Evolutionary conservation across 805 yeast genomes (phyloP).

Genomic region (baker's yeast (Saccharomyces cerevisiae)): DNA sequence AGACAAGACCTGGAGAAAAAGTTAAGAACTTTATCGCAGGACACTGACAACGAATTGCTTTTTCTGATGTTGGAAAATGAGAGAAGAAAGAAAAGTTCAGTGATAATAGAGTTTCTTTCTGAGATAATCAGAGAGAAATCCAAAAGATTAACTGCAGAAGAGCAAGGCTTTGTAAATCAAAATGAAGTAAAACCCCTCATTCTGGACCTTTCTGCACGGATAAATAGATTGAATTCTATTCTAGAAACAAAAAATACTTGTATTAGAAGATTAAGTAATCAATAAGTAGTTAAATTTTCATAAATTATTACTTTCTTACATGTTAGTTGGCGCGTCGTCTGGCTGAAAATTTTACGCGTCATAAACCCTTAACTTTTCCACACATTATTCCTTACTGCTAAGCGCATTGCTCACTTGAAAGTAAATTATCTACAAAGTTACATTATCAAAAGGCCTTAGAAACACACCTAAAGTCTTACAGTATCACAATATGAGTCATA

Average conservation of each 20-base stretch:
- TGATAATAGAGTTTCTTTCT: slow-evolving; percentile 42
- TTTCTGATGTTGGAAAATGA: slow-evolving; percentile 16
- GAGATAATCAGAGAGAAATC: slow-evolving; percentile 51
- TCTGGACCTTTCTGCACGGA: slow-evolving; percentile 45
- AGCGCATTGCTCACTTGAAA: background rate
- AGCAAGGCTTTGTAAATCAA: slow-evolving; percentile 46
- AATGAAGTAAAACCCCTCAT: slow-evolving; percentile 41
- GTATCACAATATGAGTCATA: background rate
- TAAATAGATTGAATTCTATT: slow-evolving; percentile 41
- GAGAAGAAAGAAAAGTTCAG: slow-evolving; percentile 28
- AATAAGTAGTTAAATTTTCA: background rate
- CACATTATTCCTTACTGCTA: background rate
- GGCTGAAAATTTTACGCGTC: background rate
- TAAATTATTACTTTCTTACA: background rate
- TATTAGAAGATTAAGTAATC: slow-evolving; percentile 27
- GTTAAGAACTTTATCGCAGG: slow-evolving; percentile 9
- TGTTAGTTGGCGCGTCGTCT: background rate
- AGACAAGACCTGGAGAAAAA: slow-evolving; percentile 50
- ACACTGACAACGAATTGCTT: background rate
- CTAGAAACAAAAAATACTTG: slow-evolving; percentile 42
- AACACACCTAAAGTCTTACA: too few species aligned
- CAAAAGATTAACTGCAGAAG: slow-evolving; percentile 56
- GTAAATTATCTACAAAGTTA: background rate
- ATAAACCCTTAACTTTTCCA: background rate
- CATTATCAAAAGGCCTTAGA: background rate